Base-by-base conservation (phyloP, 495 filamentous ascomycete species). In the Aspergillus nidulans region DNA sequence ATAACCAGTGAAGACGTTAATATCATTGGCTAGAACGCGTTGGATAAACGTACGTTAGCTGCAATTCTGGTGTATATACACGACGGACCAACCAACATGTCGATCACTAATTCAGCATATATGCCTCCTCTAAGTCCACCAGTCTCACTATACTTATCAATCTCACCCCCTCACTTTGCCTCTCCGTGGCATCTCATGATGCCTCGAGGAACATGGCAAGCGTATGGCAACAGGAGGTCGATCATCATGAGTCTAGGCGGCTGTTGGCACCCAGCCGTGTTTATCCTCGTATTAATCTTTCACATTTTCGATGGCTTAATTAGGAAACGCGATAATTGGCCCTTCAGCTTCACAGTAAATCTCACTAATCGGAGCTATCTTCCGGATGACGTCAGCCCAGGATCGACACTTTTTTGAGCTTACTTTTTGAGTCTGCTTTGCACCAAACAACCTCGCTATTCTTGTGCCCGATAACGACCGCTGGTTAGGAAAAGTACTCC, bases 361-460 rank as follows among this genome's bases (percentile, higher is more conserved):
- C 30, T 34, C 26, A 9, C 30, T 34, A 34, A 34, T 34, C 30
- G 30, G 28, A 8, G n/a, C 5, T 30, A 24, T 65, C 1, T 43
- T 53, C 49, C 57, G 50, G 30, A 40, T 18, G 48, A 63, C 56
- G 55, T 61, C 55, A 64, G 58, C 61, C 61, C 58, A 60, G 61
- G 58, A 61, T 64, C 55, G 49, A 61, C 62, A 36, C n/a, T 41
- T 16, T 21, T 16, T 21, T 54, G 39, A 45, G 41, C 54, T 44
- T 36, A 28, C 51, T 26, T 39, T 54, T 16, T 2, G 47, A 32
- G 2, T 34, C n/a, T n/a, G n/a, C n/a, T n/a, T n/a, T n/a, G n/a
- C n/a, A n/a, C n/a, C n/a, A n/a, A n/a, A n/a, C 30, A 34, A 34
- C 10, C 30, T 34, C 30, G 9, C 30, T 34, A 10, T 34, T 34